Base-by-base conservation (phyloP, 2,329 filamentous ascomycete species). In the Neocucurbitaria cava region DNA sequence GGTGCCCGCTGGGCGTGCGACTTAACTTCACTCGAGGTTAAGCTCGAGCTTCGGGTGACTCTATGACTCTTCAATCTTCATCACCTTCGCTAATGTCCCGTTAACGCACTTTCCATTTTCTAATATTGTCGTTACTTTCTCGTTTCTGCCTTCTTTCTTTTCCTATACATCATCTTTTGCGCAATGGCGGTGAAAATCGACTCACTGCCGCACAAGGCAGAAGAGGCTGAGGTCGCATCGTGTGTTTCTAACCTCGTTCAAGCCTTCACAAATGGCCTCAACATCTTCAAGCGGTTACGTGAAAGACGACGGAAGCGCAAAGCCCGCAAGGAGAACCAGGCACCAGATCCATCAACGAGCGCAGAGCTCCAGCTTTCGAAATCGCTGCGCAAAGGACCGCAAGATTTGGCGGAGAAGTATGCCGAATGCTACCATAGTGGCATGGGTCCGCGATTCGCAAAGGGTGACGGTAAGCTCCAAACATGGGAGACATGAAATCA, bases 251-350 rank as follows among this genome's bases (percentile, higher is more conserved):
- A 75, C 30, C 76, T 81, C 49, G 74, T 81, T 30, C 73, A 76
- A 36, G 78, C 79, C 6, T 81, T 81, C 59, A 70, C 76, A 33
- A 76, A 76, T 59, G 78, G 78, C 23, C 66, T 80, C 28, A 76
- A 80, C 58, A 75, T 81, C 17, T 78, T 80, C 68, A 79, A 75
- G 58, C 70, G 74, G 52, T 62, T 80, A 31, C 70, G 75, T 15
- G 72, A 77, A 49, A 63, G 69, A 42, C 63, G 69, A 33, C 62
- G 64, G 47, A 72, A 67, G 54, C 65, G 66, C 52, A 75, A 70
- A 56, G 67, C 64, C 24, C 65, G 60, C 15, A 65, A 64, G 43
- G 59, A 70, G 15, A 54, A 46, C 17, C 54, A 59, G 33, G 49
- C 54, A 21, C 41, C 49, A 26, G 66, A 70, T 45, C 47, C 56